These are phyloP conservation scores for Tylopilus vinaceipallidus DNA, from an alignment of 768 basidiomycete genomes.

Conservation along the genomic window DNA sequence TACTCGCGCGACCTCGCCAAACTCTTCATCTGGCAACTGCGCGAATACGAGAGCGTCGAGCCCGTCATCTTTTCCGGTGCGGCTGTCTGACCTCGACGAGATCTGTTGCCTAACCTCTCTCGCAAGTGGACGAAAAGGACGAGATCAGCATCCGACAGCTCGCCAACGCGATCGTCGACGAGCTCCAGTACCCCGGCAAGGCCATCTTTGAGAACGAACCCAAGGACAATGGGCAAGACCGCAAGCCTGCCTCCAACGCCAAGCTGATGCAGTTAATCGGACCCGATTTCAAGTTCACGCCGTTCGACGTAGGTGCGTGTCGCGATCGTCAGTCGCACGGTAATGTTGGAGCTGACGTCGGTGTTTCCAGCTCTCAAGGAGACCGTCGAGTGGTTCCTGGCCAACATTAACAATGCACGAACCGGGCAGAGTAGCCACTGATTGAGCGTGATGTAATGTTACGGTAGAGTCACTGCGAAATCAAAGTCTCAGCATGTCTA, in stretches of 20 bases:
- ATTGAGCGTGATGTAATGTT: slow-evolving; percentile 5
- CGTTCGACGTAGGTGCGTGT: slow-evolving; percentile 73
- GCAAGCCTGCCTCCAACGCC: slow-evolving; percentile 93
- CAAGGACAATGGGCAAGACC: slow-evolving; percentile 88
- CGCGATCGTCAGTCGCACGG: not conserved
- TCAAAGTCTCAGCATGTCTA: too few species aligned
- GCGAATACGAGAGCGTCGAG: slow-evolving; percentile 90
- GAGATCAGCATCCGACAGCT: slow-evolving; percentile 92
- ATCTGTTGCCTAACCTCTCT: not conserved
- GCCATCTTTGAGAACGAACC: slow-evolving; percentile 68
- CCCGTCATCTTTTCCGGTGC: slow-evolving; percentile 88
- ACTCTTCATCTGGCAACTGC: slow-evolving; percentile 89
- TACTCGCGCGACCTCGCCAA: slow-evolving; percentile 96
- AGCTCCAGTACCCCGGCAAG: slow-evolving; percentile 74
- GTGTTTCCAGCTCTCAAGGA: slow-evolving; percentile 65
- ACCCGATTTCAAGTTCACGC: slow-evolving; percentile 80
- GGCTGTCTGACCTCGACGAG: slow-evolving; percentile 7
- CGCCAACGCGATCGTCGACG: slow-evolving; percentile 86
- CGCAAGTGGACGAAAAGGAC: slow-evolving; percentile 85
- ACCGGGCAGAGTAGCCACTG: slow-evolving; percentile 40
- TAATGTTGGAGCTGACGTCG: not conserved
- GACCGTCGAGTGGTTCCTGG: slow-evolving; percentile 84
- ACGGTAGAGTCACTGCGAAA: slow-evolving; percentile 3
- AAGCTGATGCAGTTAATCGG: slow-evolving; percentile 78
- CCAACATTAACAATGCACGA: slow-evolving; percentile 74